Percentiles rank a stretch among this genome's conserved stretches.
These are phyloP conservation scores for Lasiodiplodia sp. DNA, from an alignment of 2,329 filamentous ascomycete genomes.

Conservation along the genomic window DNA sequence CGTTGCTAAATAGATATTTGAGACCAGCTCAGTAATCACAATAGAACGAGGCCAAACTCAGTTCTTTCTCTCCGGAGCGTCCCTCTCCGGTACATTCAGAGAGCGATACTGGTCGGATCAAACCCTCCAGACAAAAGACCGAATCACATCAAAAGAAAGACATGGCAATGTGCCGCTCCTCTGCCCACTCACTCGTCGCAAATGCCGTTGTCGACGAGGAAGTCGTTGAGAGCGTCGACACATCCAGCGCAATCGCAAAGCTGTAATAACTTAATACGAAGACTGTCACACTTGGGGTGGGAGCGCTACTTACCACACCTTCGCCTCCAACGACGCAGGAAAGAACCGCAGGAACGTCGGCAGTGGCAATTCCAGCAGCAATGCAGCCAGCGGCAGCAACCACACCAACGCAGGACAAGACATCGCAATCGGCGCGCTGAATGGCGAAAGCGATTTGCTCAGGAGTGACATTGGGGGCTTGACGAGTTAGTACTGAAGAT, in stretches of 20 bases:
- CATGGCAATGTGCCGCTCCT: background rate
- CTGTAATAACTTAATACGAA: background rate
- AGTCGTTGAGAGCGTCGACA: conserved; percentile 3
- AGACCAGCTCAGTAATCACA: background rate
- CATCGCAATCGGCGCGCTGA: conserved; percentile 80
- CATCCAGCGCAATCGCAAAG: conserved; percentile 4
- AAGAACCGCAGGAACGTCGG: background rate
- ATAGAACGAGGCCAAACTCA: background rate
- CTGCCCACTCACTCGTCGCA: background rate
- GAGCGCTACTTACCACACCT: background rate
- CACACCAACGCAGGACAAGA: conserved; percentile 67
- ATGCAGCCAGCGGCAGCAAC: conserved; percentile 8
- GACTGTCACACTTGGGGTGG: background rate
- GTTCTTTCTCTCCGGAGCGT: background rate
- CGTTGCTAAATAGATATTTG: background rate
- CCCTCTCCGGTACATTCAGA: background rate
- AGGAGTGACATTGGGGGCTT: background rate
- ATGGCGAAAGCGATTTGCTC: conserved; percentile 62
- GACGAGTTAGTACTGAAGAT: background rate
- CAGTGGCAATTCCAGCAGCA: background rate
- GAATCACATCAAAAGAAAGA: background rate
- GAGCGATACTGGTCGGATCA: background rate
- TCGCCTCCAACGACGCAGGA: background rate
- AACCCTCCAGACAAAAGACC: background rate
- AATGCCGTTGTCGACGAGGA: background rate